A percentile compares a stretch with the other conserved stretches of the same genome.
Evolutionary conservation across 805 yeast genomes (phyloP).

Genomic region (Pichia thaimueangensis): DNA sequence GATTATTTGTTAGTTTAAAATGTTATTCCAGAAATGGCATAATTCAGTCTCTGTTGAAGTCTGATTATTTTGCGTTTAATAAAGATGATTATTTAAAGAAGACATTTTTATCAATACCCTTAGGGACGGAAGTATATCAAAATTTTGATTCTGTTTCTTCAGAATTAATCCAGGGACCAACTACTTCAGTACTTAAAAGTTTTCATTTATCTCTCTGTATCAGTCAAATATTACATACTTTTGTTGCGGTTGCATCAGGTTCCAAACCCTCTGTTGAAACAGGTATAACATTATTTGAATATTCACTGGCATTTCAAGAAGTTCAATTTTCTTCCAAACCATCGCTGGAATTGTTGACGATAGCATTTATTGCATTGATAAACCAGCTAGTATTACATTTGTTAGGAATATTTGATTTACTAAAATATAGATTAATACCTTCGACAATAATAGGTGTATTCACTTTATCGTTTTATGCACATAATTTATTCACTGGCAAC

Average conservation of each 20-base stretch:
- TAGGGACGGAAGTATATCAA: constrained; percentile 10
- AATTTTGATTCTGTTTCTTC: constrained; percentile 1
- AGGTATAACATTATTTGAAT: constrained; percentile 69
- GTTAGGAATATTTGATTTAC: constrained; percentile 48
- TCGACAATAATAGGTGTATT: constrained; percentile 53
- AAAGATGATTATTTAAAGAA: constrained; percentile 16
- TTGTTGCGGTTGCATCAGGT: constrained; percentile 52
- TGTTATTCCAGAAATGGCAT: constrained; percentile 8
- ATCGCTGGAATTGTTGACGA: constrained; percentile 44
- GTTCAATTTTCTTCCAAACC: constrained; percentile 47
- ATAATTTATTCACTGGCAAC: constrained; percentile 35
- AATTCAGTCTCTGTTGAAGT: constrained; percentile 8
- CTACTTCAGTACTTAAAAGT: constrained; percentile 50
- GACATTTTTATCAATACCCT: constrained; percentile 26
- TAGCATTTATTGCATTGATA: constrained; percentile 49
- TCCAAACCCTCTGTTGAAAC: constrained; percentile 53
- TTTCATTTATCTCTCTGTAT: constrained; percentile 51
- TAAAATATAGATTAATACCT: constrained; percentile 54
- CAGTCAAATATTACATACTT: constrained; percentile 61
- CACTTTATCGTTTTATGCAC: constrained; percentile 43
- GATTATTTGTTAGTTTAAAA: constrained; percentile 25
- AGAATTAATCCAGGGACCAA: constrained; percentile 32
- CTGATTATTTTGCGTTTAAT: constrained; percentile 23
- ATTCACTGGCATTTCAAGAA: constrained; percentile 71
- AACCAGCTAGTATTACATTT: constrained; percentile 59